A percentile compares a stretch with the other conserved stretches of the same genome.
Conservation (phyloP, 352 stramenopile genomes). For the Phytophthora pistaciae region DNA sequence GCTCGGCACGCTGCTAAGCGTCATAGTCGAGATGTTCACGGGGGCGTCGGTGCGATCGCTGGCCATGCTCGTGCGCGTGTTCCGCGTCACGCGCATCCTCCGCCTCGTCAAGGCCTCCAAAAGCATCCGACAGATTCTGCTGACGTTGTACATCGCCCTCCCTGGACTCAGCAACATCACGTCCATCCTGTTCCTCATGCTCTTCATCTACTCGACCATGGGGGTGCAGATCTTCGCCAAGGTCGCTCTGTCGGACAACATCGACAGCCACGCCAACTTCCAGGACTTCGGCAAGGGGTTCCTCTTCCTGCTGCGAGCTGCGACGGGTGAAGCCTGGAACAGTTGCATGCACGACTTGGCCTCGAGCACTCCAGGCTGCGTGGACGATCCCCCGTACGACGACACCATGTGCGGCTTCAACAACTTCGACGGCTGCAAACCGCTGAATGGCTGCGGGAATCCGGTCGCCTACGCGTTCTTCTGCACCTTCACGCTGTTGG, state of each 20-base stretch:
- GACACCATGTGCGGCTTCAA: slow-evolving; percentile 78
- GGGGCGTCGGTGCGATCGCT: slow-evolving; percentile 74
- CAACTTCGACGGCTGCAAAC: slow-evolving; percentile 66
- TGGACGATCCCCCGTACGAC: slow-evolving; percentile 69
- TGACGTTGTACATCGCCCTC: slow-evolving; percentile 92
- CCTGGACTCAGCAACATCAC: slow-evolving; percentile 93
- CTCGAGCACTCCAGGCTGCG: slow-evolving; percentile 45
- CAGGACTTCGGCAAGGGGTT: slow-evolving; percentile 92
- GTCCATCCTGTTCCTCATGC: slow-evolving; percentile 91
- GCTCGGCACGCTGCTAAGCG: slow-evolving; percentile 65
- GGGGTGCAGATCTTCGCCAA: slow-evolving; percentile 94
- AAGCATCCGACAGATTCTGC: slow-evolving; percentile 88
- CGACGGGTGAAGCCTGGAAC: slow-evolving; percentile 95
- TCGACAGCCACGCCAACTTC: slow-evolving; percentile 94
- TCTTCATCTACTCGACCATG: slow-evolving; percentile 95
- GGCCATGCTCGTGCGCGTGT: slow-evolving; percentile 91
- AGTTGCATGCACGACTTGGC: slow-evolving; percentile 93
- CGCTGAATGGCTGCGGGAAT: slow-evolving; percentile 85
- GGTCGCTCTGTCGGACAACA: slow-evolving; percentile 70
- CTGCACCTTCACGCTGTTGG: slow-evolving; percentile 91
- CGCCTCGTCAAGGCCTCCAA: slow-evolving; percentile 89
- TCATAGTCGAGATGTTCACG: slow-evolving; percentile 66
- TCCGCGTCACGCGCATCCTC: slow-evolving; percentile 90
- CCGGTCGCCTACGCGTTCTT: slow-evolving; percentile 75
- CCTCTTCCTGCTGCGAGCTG: slow-evolving; percentile 90